Base-by-base conservation (phyloP, 2,329 filamentous ascomycete species). In the Scedosporium boydii region DNA sequence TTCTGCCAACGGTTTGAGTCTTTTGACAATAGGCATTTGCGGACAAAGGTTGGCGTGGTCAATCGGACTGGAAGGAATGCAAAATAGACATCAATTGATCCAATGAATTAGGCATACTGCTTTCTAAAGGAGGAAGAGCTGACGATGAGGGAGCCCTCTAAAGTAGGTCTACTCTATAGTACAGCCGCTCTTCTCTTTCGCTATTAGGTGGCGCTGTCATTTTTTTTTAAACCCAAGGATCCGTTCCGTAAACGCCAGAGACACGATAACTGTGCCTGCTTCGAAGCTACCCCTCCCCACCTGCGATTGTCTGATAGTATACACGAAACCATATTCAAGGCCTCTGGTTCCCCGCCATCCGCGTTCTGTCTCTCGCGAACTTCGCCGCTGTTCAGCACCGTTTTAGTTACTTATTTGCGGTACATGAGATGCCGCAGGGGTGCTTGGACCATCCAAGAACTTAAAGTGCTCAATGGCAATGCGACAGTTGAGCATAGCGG, bases 401-500 rank as follows among this genome's bases (percentile, higher is more conserved):
- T 14, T 16, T 27, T 27, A 55, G 51, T 14, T 23, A 23, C 55
- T 27, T 23, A 58, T 34, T 41, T 61, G 59, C 3, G 46, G 29
- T n/a, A 34, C 6, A 29, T 38, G 55, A 1, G 29, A 26, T 12
- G 59, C 27, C 27, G 59, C 46, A 14, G 34, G 48, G 16, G 16
- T 55, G 12, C 59, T 61, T 38, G 70, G 76, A 10, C 82, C 83
- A 67, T 88, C 86, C 4, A 88, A 72, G 67, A 84, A 85, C 70
- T 83, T 85, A 72, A 98, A 97, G 67, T 90, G 89, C 68, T 90
- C 87, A 56, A 91, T 83, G 0, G 92, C 93, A 63, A 96, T 88
- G 74, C 91, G 87, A 67, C 93, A 95, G 72, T 97, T 97, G 67
- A 96, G 81, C 73, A 95, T 86, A 12, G 93, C 93, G 61, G 90